These are phyloP conservation scores for Myxozyma geophila DNA, from an alignment of 805 yeast genomes.

Conservation along the genomic window DNA sequence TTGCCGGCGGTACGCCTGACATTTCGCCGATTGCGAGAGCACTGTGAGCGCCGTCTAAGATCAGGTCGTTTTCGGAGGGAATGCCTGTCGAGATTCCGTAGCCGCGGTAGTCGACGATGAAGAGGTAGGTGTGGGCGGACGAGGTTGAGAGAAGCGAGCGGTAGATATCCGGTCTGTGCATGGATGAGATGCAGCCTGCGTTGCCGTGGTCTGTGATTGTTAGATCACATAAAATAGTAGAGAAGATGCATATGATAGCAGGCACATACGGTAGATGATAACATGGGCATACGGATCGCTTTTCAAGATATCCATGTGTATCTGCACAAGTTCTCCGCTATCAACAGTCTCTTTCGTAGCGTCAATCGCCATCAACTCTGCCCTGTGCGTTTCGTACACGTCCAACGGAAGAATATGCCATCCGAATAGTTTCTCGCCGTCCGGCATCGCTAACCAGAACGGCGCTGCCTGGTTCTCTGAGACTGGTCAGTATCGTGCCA, in stretches of 20 bases:
- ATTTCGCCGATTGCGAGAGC: constrained; percentile 9
- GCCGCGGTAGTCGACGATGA: constrained; percentile 33
- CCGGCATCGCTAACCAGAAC: constrained; percentile 26
- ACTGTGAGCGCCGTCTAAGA: constrained; percentile 24
- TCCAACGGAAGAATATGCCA: constrained; percentile 33
- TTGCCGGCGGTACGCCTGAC: constrained; percentile 18
- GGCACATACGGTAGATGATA: constrained; percentile 24
- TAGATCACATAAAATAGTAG: not conserved
- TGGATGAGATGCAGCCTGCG: constrained; percentile 21
- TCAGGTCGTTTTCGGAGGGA: constrained; percentile 23
- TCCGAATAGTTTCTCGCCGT: constrained; percentile 23
- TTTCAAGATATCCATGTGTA: constrained; percentile 19
- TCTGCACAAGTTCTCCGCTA: constrained; percentile 18
- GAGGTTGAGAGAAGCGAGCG: constrained; percentile 26
- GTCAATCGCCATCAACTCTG: constrained; percentile 3
- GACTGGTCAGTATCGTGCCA: not conserved
- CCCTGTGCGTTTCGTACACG: constrained; percentile 15
- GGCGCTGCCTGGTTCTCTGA: constrained; percentile 33
- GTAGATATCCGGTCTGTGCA: constrained; percentile 27
- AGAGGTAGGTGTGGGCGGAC: constrained; percentile 29
- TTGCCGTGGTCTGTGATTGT: constrained; percentile 17
- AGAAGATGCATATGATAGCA: not conserved
- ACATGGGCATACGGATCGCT: constrained; percentile 28
- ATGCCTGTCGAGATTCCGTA: constrained; percentile 32
- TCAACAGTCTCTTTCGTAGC: constrained; percentile 17